phyloP scores from a whole-genome alignment of 148 eudicot species.

The Linanthus parryae region DNA sequence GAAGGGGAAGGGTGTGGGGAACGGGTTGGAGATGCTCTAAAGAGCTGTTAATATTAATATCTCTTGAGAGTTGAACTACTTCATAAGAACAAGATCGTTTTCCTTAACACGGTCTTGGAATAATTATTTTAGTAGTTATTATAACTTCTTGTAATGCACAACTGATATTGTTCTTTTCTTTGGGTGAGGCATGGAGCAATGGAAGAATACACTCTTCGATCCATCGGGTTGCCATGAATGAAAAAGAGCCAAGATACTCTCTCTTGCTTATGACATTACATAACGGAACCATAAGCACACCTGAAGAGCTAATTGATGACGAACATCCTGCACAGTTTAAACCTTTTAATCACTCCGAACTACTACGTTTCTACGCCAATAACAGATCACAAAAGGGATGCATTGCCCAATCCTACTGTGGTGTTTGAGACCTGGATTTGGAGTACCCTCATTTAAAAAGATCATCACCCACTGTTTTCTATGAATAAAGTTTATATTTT shows the following conservation, averaged over 20 bases:
- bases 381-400: too few relatives aligned
- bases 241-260: constrained; percentile 26
- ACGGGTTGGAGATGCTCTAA: too few relatives aligned
- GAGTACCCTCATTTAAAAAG: too few relatives aligned
- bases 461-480: too few relatives aligned
- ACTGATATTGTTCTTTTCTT: not conserved
- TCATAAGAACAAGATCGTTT: too few relatives aligned
- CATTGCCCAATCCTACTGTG: constrained; percentile 32
- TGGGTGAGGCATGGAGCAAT: constrained; percentile 39
- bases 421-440: too few relatives aligned
- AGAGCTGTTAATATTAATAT: too few relatives aligned
- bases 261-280: constrained; percentile 32
- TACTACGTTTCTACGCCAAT: constrained; percentile 32
- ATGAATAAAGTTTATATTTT: too few relatives aligned
- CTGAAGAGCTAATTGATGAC: constrained; percentile 30
- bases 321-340: constrained; percentile 26
- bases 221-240: constrained; percentile 32
- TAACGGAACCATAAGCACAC: constrained; percentile 22
- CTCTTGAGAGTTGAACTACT: too few relatives aligned
- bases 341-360: constrained; percentile 35
- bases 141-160: not conserved
- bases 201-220: constrained; percentile 29
- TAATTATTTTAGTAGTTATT: not conserved
- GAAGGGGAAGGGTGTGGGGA: too few relatives aligned
- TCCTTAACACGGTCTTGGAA: too few relatives aligned